Evolutionary conservation across 2,329 filamentous ascomycete genomes (phyloP), one percentile per base, ranked within the genome.

Genomic region (Aspergillus bombycis): DNA sequence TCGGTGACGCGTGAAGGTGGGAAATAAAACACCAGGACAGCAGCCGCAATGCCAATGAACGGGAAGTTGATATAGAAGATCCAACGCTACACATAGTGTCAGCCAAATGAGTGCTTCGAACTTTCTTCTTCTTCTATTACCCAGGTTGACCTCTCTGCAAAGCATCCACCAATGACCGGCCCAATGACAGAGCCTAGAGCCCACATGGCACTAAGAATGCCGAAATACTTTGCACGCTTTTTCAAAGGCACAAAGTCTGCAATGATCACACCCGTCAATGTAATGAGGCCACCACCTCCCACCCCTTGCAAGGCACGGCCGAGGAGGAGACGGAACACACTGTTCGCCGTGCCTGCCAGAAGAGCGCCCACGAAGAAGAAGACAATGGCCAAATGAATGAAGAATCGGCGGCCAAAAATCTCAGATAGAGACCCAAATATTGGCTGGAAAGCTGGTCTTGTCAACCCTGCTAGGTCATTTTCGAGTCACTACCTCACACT

Each of bases 361-460:
- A 82, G 72, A 1, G 80, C 75, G 0, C 82, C 82, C 9, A 79
- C 71, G 4, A 79, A 75, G 71, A 84, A 84, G 58, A 84, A 75
- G 0, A 75, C 45, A 7, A 83, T 69, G 0, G 77, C 72, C 2
- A 75, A 59, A 4, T 82, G 66, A 9, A 83, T 70, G 28, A 82
- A 68, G 0, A 77, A 75, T 52, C 78, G 78, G 4, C 82, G 78
- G 10, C 82, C 82, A 54, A 84, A 83, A 23, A 83, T 81, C 52
- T 82, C 77, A 5, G 81, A 83, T 45, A 84, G 73, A 0, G 79
- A 78, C 4, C 79, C 80, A 57, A 81, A 81, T 64, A 78, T 81
- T 0, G 84, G 84, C 68, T 86, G 83, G 63, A 85, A 84, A 28
- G 85, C 78, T 70, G 72, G 14, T 36, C 4, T 1, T 36, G 34